Evolutionary conservation across 805 yeast genomes (phyloP).

Genomic region (Zygosaccharomyces kombuchaensis): DNA sequence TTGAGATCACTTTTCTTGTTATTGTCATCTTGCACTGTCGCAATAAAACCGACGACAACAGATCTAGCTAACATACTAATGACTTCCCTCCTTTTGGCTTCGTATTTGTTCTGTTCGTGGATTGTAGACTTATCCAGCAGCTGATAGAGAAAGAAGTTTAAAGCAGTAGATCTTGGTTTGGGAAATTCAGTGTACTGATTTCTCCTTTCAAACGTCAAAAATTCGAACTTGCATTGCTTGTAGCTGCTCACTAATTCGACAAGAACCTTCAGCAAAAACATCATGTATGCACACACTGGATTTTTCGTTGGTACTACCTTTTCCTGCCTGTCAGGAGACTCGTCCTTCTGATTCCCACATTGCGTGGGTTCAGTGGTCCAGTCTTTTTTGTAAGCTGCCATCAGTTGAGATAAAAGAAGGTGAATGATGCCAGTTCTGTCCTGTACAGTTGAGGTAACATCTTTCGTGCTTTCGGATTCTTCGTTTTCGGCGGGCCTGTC

Average conservation of each 20-base stretch:
- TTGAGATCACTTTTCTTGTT: conserved; percentile 41
- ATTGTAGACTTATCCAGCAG: conserved; percentile 53
- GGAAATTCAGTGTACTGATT: conserved; percentile 39
- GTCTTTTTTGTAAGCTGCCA: conserved; percentile 43
- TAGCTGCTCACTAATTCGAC: conserved; percentile 75
- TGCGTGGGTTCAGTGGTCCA: conserved; percentile 39
- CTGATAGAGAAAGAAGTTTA: conserved; percentile 74
- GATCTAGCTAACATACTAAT: conserved; percentile 60
- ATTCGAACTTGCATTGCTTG: conserved; percentile 74
- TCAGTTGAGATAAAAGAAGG: conserved; percentile 58
- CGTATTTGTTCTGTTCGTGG: conserved; percentile 33
- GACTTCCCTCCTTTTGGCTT: conserved; percentile 47
- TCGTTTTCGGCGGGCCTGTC: conserved; percentile 23
- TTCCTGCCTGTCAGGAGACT: conserved; percentile 31
- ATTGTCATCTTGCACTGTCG: conserved; percentile 50
- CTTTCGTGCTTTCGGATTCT: conserved; percentile 21
- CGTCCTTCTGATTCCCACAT: conserved; percentile 21
- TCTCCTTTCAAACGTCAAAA: conserved; percentile 68
- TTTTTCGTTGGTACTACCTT: conserved; percentile 45
- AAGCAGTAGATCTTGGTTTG: conserved; percentile 72
- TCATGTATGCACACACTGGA: conserved; percentile 56
- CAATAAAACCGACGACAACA: conserved; percentile 57
- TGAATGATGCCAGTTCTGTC: conserved; percentile 58
- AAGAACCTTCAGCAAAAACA: conserved; percentile 62
- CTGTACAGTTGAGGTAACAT: conserved; percentile 8